A percentile compares a stretch with the other conserved stretches of the same genome.
Evolutionary conservation across 2,329 filamentous ascomycete species (phyloP).

Genomic region (Cladophialophora immunda): DNA sequence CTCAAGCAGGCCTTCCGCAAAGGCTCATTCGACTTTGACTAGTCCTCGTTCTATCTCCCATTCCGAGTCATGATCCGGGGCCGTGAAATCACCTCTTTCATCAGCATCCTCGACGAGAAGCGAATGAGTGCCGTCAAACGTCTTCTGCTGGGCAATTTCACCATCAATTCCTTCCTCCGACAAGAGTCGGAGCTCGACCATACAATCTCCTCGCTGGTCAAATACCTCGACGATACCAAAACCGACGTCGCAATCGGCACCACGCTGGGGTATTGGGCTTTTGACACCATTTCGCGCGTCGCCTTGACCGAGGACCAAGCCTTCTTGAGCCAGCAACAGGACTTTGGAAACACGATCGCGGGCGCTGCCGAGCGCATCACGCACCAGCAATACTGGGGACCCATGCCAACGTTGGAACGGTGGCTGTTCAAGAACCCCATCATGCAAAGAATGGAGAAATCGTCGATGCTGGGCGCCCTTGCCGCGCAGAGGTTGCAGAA

Average conservation of each 20-base stretch:
- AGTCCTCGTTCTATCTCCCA: constrained; percentile 22
- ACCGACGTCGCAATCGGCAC: constrained; percentile 18
- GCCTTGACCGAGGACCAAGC: constrained; percentile 25
- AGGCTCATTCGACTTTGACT: background rate
- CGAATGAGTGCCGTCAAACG: constrained; percentile 71
- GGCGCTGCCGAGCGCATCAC: constrained; percentile 14
- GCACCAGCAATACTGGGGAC: constrained; percentile 22
- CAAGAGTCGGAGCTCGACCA: constrained; percentile 82
- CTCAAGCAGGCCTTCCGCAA: background rate
- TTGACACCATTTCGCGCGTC: constrained; percentile 29
- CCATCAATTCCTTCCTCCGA: constrained; percentile 74
- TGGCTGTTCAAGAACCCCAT: constrained; percentile 32
- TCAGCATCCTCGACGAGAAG: constrained; percentile 23
- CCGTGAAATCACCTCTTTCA: constrained; percentile 13
- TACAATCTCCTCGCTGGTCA: constrained; percentile 23
- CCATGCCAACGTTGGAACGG: constrained; percentile 20
- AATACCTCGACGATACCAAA: constrained; percentile 7
- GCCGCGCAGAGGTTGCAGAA: constrained; percentile 17
- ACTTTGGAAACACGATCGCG: constrained; percentile 18
- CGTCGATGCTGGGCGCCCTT: constrained; percentile 20
- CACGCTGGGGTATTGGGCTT: constrained; percentile 19
- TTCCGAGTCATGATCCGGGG: constrained; percentile 23
- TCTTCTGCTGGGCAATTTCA: constrained; percentile 73
- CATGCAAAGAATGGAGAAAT: background rate
- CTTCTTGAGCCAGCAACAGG: constrained; percentile 16